A percentile compares a stretch with the other conserved stretches of the same genome.
Conservation (phyloP, 2,329 filamentous ascomycete species). For the Dactylellina leptospora region DNA sequence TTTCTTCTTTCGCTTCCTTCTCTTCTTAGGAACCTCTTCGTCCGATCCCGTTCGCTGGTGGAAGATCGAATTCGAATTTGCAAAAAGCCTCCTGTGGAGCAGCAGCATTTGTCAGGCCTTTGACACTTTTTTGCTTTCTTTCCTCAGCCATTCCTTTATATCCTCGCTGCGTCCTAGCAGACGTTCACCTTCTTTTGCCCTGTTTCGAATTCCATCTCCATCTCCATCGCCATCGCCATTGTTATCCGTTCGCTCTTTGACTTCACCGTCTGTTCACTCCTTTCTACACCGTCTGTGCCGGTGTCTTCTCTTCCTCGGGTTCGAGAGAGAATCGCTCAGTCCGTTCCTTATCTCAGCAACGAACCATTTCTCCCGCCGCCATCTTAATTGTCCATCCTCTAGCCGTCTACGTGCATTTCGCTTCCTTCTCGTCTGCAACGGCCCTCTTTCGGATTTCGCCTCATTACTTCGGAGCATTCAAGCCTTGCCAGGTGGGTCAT, state of each 20-base stretch:
- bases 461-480: conserved; percentile 30
- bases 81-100: conserved; percentile 48
- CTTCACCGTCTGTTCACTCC: neutral
- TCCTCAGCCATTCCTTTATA: conserved; percentile 47
- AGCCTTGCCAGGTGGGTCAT: conserved; percentile 5
- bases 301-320: conserved; percentile 41
- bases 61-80: conserved; percentile 16
- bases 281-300: conserved; percentile 47
- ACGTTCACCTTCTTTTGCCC: conserved; percentile 43
- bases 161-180: conserved; percentile 40
- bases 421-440: conserved; percentile 16
- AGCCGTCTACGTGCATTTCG: conserved; percentile 12
- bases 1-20: conserved; percentile 50
- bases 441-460: conserved; percentile 23
- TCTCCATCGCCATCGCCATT: too few relatives aligned
- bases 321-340: conserved; percentile 40
- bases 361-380: neutral
- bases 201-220: conserved; percentile 22
- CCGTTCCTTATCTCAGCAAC: conserved; percentile 20
- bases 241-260: conserved; percentile 1
- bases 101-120: conserved; percentile 8
- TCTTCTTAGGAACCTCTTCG: conserved; percentile 32
- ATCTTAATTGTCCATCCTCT: too few relatives aligned
- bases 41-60: conserved; percentile 46
- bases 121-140: conserved; percentile 25